Percentiles rank a stretch among this genome's conserved stretches.
Evolutionary conservation across 192 early-diverging fungal genomes (phyloP).

Genomic region (Kickxella alabastrina): DNA sequence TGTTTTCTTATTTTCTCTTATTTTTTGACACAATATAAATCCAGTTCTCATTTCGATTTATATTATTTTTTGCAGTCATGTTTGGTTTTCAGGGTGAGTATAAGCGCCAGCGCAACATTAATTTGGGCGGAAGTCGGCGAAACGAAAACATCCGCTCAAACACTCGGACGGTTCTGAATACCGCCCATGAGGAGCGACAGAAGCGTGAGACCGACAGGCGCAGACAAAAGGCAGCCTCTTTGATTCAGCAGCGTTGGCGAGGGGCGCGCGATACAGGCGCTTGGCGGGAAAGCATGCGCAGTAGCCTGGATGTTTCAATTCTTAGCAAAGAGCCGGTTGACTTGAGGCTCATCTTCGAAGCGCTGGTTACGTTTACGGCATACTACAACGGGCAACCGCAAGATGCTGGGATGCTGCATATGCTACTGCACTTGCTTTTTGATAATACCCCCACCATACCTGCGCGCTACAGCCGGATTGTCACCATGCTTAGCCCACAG

Average conservation of each 20-base stretch:
- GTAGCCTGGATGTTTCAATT: conserved; percentile 12
- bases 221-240: conserved; percentile 51
- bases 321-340: not conserved
- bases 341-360: conserved; percentile 1
- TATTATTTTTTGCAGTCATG: conserved; percentile 16
- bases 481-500: too few relatives aligned
- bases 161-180: conserved; percentile 56
- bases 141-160: conserved; percentile 56
- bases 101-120: conserved; percentile 71
- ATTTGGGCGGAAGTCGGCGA: conserved; percentile 72
- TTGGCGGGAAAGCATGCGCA: conserved; percentile 25
- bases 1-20: not conserved
- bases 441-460: not conserved
- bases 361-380: conserved; percentile 16
- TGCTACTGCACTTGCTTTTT: conserved; percentile 24
- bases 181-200: conserved; percentile 69
- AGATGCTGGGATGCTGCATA: conserved; percentile 13
- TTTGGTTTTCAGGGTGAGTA: conserved; percentile 80
- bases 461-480: not conserved
- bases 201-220: conserved; percentile 68
- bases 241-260: conserved; percentile 60
- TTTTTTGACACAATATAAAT: not conserved
- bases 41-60: not conserved
- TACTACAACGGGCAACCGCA: conserved; percentile 23
- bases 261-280: conserved; percentile 11